Base-by-base conservation (phyloP, 371 early-diverging fungal species). In the Haplosporangium sp. region DNA sequence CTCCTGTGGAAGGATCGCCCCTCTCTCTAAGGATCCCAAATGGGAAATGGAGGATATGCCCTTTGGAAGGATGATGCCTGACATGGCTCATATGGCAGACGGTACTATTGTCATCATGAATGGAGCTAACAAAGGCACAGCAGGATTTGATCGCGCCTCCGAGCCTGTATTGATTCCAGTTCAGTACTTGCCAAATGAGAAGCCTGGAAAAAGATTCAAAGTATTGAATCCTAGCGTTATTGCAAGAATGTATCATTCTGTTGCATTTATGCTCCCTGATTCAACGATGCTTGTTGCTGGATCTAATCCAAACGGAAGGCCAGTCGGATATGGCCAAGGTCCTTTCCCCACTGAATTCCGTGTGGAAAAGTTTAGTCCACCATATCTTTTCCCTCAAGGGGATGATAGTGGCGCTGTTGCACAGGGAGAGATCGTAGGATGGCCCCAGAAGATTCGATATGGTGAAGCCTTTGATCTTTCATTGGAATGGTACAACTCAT, bases 221-320 rank as follows among this genome's bases (percentile, higher is more conserved):
- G 67, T 66, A 7, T 68, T 75, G 61, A 81, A 74, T 56, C 76
- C 77, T n/a, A 77, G 85, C 45, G 68, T 77, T 47, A 84, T 88
- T 52, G 67, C 86, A 1, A 58, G 89, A 15, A 71, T 88, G 72
- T 88, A 88, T 63, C 87, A 87, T 67, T 88, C 87, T 2, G 67
- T 78, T 9, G 89, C 86, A 9, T 74, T 82, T 38, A 72, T 88
- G 52, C 38, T 88, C n/a, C 86, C 89, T 7, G 89, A 89, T 53
- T 85, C 84, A 17, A 68, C 85, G 1, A 77, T 89, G 7, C 67
- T 87, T n/a, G 84, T 87, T 2, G 79, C 87, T 27, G 89, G 89
- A 11, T 84, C 84, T 10, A 83, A 84, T 50, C 86, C 88, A 9
- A 85, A 86, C 63, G 67, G 72, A 2, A 55, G 67, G 11, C 76